phyloP scores from a whole-genome alignment of 176 grass and related monocot species.

The Miscanthus lutarioriparius region DNA sequence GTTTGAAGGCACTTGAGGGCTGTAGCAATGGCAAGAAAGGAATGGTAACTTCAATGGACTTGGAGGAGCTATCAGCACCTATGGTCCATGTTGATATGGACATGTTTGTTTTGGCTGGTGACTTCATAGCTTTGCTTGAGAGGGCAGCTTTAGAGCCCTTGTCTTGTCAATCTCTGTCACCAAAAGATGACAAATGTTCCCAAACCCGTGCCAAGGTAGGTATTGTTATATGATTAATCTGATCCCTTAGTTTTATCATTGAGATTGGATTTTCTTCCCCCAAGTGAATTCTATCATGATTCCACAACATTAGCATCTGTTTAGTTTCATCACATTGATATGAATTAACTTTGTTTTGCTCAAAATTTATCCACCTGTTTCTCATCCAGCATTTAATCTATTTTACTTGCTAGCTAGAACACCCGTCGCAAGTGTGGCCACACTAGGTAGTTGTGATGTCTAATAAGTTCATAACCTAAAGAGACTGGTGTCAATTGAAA shows the following conservation, averaged over 20 bases:
- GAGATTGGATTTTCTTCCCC: slow-evolving; percentile 22
- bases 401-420: slow-evolving; percentile 7
- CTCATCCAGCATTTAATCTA: neutral
- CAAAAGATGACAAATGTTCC: slow-evolving; percentile 84
- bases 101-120: slow-evolving; percentile 84
- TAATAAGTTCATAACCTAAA: neutral
- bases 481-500: neutral
- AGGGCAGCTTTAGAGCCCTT: slow-evolving; percentile 69
- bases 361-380: neutral
- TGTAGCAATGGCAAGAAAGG: slow-evolving; percentile 67
- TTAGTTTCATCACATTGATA: slow-evolving; percentile 3
- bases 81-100: slow-evolving; percentile 74
- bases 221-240: slow-evolving; percentile 27
- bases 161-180: slow-evolving; percentile 59
- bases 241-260: slow-evolving; percentile 12
- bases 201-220: slow-evolving; percentile 76
- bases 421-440: neutral
- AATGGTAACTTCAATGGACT: slow-evolving; percentile 45
- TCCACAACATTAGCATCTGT: neutral
- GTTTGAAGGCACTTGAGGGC: slow-evolving; percentile 65
- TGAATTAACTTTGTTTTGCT: slow-evolving; percentile 27
- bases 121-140: slow-evolving; percentile 76
- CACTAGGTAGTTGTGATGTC: neutral
- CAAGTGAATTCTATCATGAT: slow-evolving; percentile 14
- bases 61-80: slow-evolving; percentile 56